phyloP scores from a whole-genome alignment of 2,329 filamentous ascomycete species.

The Didymella pinodella region DNA sequence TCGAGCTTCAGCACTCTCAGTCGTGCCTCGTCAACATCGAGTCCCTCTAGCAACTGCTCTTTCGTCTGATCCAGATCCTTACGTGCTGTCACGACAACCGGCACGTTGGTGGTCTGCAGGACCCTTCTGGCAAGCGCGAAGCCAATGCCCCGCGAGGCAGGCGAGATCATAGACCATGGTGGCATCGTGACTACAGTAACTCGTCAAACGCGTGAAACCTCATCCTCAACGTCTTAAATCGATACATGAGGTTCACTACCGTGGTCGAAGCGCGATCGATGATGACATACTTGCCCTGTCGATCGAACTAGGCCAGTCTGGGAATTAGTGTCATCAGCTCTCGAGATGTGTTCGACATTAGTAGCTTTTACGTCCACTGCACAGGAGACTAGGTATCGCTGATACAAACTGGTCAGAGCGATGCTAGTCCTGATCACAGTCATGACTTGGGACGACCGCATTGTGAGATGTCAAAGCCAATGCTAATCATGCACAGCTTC shows the following conservation, averaged over 20 bases:
- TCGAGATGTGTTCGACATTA: neutral
- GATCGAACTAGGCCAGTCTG: slow-evolving; percentile 31
- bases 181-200: slow-evolving; percentile 44
- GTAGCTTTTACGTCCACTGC: neutral
- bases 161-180: slow-evolving; percentile 62
- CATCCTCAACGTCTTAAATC: slow-evolving; percentile 19
- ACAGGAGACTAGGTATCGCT: neutral
- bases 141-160: slow-evolving; percentile 70
- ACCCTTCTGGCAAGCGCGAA: slow-evolving; percentile 67
- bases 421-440: neutral
- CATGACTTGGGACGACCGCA: neutral
- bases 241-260: slow-evolving; percentile 10
- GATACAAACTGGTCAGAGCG: neutral
- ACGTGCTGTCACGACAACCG: slow-evolving; percentile 68
- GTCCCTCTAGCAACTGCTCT: slow-evolving; percentile 59
- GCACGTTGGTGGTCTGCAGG: slow-evolving; percentile 64
- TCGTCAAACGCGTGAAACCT: neutral
- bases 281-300: slow-evolving; percentile 39
- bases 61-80: slow-evolving; percentile 60
- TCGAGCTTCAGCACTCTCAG: slow-evolving; percentile 64
- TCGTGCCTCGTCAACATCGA: slow-evolving; percentile 57
- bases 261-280: slow-evolving; percentile 37
- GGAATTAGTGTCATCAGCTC: neutral
- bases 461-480: neutral
- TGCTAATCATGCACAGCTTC: neutral